Evolutionary conservation across 75 land plant species (phyloP).

Genomic region (Adiantum capillusveneris): DNA sequence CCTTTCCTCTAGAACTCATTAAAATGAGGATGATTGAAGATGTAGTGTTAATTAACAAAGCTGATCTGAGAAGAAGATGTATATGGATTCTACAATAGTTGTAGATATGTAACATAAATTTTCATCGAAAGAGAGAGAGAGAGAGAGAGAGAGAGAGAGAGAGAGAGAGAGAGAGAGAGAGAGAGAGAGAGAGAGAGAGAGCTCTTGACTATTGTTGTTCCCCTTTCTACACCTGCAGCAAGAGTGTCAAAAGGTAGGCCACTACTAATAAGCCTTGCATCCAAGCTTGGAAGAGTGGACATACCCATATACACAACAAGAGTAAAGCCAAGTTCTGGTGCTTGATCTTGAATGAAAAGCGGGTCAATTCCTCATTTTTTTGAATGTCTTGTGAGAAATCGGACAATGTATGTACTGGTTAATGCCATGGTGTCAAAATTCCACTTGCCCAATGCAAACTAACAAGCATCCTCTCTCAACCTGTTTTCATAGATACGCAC

Average conservation of each 20-base stretch:
- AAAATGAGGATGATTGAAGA: too few relatives aligned
- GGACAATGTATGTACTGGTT: conserved; percentile 28
- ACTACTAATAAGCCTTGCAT: conserved; percentile 52
- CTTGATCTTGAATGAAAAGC: conserved; percentile 72
- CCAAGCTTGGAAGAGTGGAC: conserved; percentile 74
- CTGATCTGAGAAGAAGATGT: too few relatives aligned
- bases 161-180: too few relatives aligned
- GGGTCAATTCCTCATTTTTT: conserved; percentile 96
- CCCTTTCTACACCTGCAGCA: conserved; percentile 78
- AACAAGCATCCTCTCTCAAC: conserved; percentile 5
- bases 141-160: too few relatives aligned
- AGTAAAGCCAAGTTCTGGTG: conserved; percentile 93
- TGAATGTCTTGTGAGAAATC: conserved; percentile 93
- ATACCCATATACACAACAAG: conserved; percentile 96
- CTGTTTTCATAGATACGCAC: conserved; percentile 35
- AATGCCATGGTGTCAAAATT: too few relatives aligned
- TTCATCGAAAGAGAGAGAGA: too few relatives aligned
- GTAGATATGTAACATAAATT: too few relatives aligned
- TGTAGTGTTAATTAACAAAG: too few relatives aligned
- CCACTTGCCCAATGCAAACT: too few relatives aligned
- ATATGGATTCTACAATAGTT: too few relatives aligned
- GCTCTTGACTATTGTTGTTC: conserved; percentile 90
- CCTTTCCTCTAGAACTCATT: too few relatives aligned
- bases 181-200: too few relatives aligned
- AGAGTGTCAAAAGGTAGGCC: conserved; percentile 78